Evolutionary conservation across 352 stramenopile genomes (phyloP), one percentile per base, ranked within the genome.

Genomic region (Pythium plurisporium): DNA sequence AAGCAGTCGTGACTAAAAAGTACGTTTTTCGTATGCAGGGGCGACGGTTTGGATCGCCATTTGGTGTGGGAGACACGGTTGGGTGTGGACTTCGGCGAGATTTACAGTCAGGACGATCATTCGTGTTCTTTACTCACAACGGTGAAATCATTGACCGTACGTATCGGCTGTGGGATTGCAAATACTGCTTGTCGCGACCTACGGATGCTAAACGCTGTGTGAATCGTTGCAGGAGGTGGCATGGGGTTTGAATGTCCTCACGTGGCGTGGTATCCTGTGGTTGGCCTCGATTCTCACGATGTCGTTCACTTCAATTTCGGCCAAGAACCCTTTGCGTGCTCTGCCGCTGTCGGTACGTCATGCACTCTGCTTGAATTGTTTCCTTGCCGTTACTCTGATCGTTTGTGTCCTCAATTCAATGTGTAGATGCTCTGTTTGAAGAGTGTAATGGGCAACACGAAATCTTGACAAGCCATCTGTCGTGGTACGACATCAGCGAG

Each of bases 221-320:
- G 12, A 31, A 43, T 68, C 22, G 12, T 29, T 50, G 11, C 26
- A 68, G 67, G 44, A 25, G 65, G 65, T 0, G 76, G 82, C 20
- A 29, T 47, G 19, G 69, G 64, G 27, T 51, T 89, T 10, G 64
- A 76, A 26, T 85, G 74, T 38, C 19, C 48, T 8, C 64, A 86
- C 34, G 66, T 62, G 14, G 73, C 64, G 9, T 81, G 80, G 72
- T 96, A 87, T 33, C 87, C 87, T 1, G 80, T 89, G 3, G 76
- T 96, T 3, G 87, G 87, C 4, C 47, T 96, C 25, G 87, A 96
- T 54, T 91, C 82, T 3, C 71, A 78, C 29, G 81, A 91, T 27
- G 72, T 76, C 20, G 71, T 95, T 14, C 70, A 81, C 22, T 72
- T 95, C 12, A 96, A 96, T 65, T 94, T 91, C 65, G 86, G 86